phyloP scores from a whole-genome alignment of 192 early-diverging fungal genomes.

The Linnemannia schmuckeri region DNA sequence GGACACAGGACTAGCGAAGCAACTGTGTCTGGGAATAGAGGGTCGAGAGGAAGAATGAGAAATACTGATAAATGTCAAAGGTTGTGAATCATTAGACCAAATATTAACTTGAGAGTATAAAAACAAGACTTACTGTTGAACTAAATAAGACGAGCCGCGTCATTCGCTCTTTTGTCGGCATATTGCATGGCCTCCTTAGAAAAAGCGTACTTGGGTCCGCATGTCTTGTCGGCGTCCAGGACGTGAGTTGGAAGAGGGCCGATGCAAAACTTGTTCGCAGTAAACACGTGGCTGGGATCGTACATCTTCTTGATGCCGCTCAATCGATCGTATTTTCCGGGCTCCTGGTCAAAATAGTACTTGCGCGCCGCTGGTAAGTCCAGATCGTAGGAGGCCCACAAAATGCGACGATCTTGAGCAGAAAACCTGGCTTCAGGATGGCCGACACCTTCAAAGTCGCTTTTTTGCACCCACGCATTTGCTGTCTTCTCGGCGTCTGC shows the following conservation, averaged over 20 bases:
- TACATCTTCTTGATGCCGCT: not conserved
- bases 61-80: too few species aligned
- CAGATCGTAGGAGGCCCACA: conserved; percentile 28
- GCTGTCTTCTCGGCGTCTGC: not conserved
- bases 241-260: not conserved
- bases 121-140: too few species aligned
- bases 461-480: not conserved
- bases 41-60: too few species aligned
- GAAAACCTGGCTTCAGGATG: not conserved
- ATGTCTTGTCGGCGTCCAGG: too few species aligned
- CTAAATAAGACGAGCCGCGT: too few species aligned
- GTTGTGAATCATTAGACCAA: too few species aligned
- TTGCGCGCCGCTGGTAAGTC: conserved; percentile 11
- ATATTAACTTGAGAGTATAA: too few species aligned
- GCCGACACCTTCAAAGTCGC: conserved; percentile 13
- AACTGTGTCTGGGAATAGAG: too few species aligned
- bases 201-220: too few species aligned
- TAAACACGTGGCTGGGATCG: not conserved
- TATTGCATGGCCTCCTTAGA: too few species aligned
- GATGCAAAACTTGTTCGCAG: not conserved
- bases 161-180: too few species aligned
- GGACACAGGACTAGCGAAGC: too few species aligned
- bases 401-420: conserved; percentile 28
- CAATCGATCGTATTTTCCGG: not conserved
- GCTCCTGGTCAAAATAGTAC: not conserved